Evolutionary conservation across 352 stramenopile genomes (phyloP).

Genomic region (Phytophthora lateralis): DNA sequence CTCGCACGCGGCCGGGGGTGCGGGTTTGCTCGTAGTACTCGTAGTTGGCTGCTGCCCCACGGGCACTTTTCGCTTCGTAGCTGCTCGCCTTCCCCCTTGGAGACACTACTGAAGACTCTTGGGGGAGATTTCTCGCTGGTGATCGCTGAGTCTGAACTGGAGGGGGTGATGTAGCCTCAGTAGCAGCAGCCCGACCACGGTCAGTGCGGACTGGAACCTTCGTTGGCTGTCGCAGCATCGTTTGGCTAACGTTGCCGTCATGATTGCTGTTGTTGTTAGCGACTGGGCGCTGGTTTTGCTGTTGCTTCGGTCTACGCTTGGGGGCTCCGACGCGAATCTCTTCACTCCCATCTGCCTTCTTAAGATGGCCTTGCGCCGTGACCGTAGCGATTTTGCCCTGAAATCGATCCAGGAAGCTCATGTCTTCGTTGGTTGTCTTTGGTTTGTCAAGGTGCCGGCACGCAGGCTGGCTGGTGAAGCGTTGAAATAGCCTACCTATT

Average conservation of each 20-base stretch:
- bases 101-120: conserved; percentile 19
- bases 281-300: conserved; percentile 7
- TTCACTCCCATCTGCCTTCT: conserved; percentile 80
- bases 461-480: not conserved
- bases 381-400: conserved; percentile 86
- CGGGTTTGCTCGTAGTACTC: conserved; percentile 27
- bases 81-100: conserved; percentile 17
- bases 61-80: conserved; percentile 22
- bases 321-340: conserved; percentile 77
- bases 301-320: conserved; percentile 47
- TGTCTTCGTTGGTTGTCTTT: conserved; percentile 14
- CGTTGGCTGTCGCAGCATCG: conserved; percentile 27
- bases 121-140: not conserved
- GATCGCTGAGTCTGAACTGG: conserved; percentile 21
- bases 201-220: conserved; percentile 23
- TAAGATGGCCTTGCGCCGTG: conserved; percentile 76
- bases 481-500: not conserved
- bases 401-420: conserved; percentile 88
- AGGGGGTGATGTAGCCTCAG: conserved; percentile 10
- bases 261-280: conserved; percentile 25
- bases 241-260: conserved; percentile 16
- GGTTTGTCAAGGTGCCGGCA: not conserved
- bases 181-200: not conserved
- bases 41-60: conserved; percentile 2
- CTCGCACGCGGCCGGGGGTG: conserved; percentile 37